Base-by-base conservation (phyloP, 805 yeast species). In the Starmerella powellii region DNA sequence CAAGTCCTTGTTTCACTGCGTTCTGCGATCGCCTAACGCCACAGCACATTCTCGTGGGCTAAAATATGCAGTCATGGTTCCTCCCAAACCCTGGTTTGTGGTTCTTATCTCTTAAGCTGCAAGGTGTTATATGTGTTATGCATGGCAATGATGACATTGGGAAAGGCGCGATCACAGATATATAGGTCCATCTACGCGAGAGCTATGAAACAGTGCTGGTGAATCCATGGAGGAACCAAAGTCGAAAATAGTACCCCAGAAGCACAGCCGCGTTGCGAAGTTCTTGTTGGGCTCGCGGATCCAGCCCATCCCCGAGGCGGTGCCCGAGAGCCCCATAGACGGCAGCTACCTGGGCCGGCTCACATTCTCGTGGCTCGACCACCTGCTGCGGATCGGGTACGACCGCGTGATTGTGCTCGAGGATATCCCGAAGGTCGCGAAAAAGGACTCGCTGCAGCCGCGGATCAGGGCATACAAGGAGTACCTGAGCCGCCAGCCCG, bases 321-420 rank as follows among this genome's bases (percentile, higher is more conserved):
- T 51, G 12, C 38, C 34, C 8, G 30, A n/a, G 10, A 41, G 44
- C 20, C 48, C 50, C 1, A 45, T 43, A 16, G 44, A 37, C 13
- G 31, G 51, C 8, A 69, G 65, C 30, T 19, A 56, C 12, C 39
- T 73, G 11, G 65, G 69, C 15, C 59, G 58, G 42, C 33, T 65
- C 0, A 64, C 68, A 45, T 75, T 73, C 57, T 59, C 68, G 63
- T 76, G 80, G 78, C 49, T 76, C 40, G 50, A 54, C 21, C 76
- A 77, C 0, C 50, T 74, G 36, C 57, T 76, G 62, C 49, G 53
- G 4, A 33, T 41, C 2, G 55, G 57, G 11, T 51, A 40, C 26
- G 46, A 48, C 24, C 45, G 54, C 1, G 38, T 44, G 12, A 39
- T 53, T 3, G 49, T 45, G 4, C 19, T 32, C 13, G 41, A 45